Percentiles rank a stretch among this genome's conserved stretches.
Conservation (phyloP, 768 basidiomycete genomes). For the Austroboletus festivus region DNA sequence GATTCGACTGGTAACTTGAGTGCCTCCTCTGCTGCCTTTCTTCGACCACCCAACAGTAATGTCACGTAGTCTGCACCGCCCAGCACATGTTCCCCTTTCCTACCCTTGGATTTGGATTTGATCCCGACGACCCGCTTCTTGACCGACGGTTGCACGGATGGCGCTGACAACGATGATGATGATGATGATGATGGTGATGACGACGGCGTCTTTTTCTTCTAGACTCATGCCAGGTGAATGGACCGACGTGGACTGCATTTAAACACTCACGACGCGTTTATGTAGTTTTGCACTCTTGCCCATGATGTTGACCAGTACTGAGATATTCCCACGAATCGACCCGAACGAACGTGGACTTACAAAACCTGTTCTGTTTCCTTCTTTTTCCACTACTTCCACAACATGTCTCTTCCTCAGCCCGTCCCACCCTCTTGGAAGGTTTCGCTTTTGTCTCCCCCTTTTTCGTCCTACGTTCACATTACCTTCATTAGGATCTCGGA, state of each 20-base stretch:
- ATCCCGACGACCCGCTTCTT: slow-evolving; percentile 28
- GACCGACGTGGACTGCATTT: no score
- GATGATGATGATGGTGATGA: neutral
- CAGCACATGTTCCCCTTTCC: slow-evolving; percentile 44
- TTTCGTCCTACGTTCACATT: neutral
- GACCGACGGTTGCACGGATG: slow-evolving; percentile 19
- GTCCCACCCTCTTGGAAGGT: slow-evolving; percentile 98
- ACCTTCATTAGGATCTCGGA: slow-evolving; percentile 73
- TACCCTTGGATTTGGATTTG: slow-evolving; percentile 23
- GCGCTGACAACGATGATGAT: neutral
- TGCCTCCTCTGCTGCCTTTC: slow-evolving; percentile 65
- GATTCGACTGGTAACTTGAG: slow-evolving; percentile 49
- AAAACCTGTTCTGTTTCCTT: neutral
- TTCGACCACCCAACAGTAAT: slow-evolving; percentile 67
- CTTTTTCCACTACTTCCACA: slow-evolving; percentile 21
- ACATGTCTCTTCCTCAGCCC: slow-evolving; percentile 90
- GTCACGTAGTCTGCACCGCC: slow-evolving; percentile 78
- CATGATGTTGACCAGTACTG: slow-evolving; percentile 20
- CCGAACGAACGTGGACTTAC: slow-evolving; percentile 16
- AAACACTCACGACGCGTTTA: slow-evolving; percentile 33
- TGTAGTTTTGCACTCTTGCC: slow-evolving; percentile 36
- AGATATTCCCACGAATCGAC: slow-evolving; percentile 31
- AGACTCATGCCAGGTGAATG: no score
- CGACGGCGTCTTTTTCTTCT: slow-evolving; percentile 28
- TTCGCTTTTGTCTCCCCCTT: neutral